These are phyloP conservation scores for Cardiospermum halicacabum DNA, from an alignment of 345 rosid genomes.

Conservation along the genomic window DNA sequence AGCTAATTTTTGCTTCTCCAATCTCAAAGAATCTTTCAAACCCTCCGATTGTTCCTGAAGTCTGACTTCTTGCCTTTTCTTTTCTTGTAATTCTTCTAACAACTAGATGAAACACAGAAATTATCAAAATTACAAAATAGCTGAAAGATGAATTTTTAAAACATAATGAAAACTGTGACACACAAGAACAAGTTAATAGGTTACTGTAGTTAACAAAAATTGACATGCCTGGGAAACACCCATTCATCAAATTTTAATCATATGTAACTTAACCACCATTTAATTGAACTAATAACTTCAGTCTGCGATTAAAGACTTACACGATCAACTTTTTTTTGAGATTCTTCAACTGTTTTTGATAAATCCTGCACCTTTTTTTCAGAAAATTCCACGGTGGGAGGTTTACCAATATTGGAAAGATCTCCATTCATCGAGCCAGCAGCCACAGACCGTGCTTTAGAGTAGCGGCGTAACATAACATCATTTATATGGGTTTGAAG, in stretches of 20 bases:
- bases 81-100: conserved; percentile 64
- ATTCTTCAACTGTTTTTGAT: conserved; percentile 70
- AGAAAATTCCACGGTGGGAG: conserved; percentile 50
- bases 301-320: conserved; percentile 29
- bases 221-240: not conserved
- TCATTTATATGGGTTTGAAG: conserved; percentile 98
- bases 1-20: conserved; percentile 53
- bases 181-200: not conserved
- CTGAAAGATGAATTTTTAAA: not conserved
- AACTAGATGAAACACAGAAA: conserved; percentile 40
- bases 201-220: not conserved
- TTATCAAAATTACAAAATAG: not conserved
- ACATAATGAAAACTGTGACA: not conserved
- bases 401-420: conserved; percentile 51
- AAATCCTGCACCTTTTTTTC: conserved; percentile 81
- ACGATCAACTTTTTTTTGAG: conserved; percentile 57
- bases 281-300: not conserved
- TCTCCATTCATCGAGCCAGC: conserved; percentile 67
- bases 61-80: conserved; percentile 47
- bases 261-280: no score
- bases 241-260: not conserved
- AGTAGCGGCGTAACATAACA: conserved; percentile 97
- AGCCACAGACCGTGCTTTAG: conserved; percentile 76
- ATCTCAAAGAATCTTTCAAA: conserved; percentile 51
- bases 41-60: conserved; percentile 68